Base-by-base conservation (phyloP, 495 filamentous ascomycete species). In the Aspergillus mulundensis region DNA sequence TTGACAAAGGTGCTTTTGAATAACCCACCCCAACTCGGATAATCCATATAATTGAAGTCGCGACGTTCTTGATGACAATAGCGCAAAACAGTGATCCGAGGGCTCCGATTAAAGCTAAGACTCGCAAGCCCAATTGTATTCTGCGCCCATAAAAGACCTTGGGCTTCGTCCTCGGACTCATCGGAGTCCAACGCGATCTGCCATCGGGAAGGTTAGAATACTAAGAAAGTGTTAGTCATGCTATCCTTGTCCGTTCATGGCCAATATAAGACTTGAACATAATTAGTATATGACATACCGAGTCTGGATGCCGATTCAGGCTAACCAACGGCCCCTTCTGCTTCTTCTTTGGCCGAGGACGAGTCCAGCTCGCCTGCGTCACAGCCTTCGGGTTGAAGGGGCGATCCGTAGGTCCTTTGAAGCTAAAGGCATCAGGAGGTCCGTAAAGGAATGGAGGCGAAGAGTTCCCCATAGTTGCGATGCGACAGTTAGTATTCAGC, bases 331-430 rank as follows among this genome's bases (percentile, higher is more conserved):
- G 90, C 0, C 88, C 90, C 24, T 87, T 79, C 28, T 72, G 77
- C 77, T 87, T 87, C n/a, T 78, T 74, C 53, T 78, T 83, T 12
- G 74, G 77, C 12, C 69, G 66, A 56, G 79, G 77, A 15, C 73
- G 76, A 58, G 80, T 71, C 62, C 74, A 84, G 68, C 87, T 90
- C 54, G 88, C 86, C 67, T 87, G 78, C 8, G 90, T 89, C 32
- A 87, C 82, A 52, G 86, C 86, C 64, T 90, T 94, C 14, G 91
- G 91, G 63, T 96, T 88, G 73, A 94, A 96, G 0, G 68, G 64
- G 7, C 70, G 75, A 32, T 87, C 76, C 32, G 74, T 78, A 19
- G 76, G 79, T 50, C 78, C 78, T 57, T 67, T 60, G 63, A 80
- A 78, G 50, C 66, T 71, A 53, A 78, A 75, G 43, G 59, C 79